Evolutionary conservation across 768 basidiomycete species (phyloP), one percentile per base, ranked within the genome.

Genomic region (Phylloporus scabripes): DNA sequence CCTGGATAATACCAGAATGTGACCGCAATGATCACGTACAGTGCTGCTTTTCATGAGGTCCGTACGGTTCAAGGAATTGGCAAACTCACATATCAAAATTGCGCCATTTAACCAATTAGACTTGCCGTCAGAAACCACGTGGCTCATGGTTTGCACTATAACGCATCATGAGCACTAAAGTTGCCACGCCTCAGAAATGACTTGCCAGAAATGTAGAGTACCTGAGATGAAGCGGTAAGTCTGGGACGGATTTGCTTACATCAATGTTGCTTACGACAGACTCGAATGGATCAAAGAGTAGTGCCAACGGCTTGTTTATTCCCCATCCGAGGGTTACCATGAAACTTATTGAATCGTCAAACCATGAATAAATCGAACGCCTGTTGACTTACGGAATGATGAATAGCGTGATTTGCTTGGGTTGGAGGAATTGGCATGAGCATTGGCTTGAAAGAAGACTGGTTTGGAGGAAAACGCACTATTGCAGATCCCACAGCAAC

Each of bases 281-380:
- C 70, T 94, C 88, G 62, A 87, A 93, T 2, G 91, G 87, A 64
- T 95, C 93, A 60, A 95, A 94, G 31, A 93, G 74, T 47, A 94
- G 72, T 14, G 82, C 83, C 46, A 88, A 62, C 9, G 88, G 87
- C 60, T 91, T 92, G 46, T 82, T 83, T 42, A 93, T 70, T 20
- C 79, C 78, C 92, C 92, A 96, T 4, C 75, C 90, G 7, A 95
- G 72, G 8, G 74, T 74, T 26, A 89, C 78, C 55, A 88, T 84
- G 57, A 89, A 83, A 46, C 78, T 88, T 52, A 53, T 54, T 23
- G 21, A 12, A 39, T 12, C n/a, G 15, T 42, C 43, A 32, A 9
- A 17, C 40, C 1, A 56, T 47, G 12, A n/a, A 42, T 23, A 4
- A 21, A 17, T 34, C 1, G 21, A 1, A 10, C 14, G 21, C 9